Evolutionary conservation across 139 green algal genomes (phyloP), one percentile per base, ranked within the genome.

Genomic region (Haematococcus sp.): DNA sequence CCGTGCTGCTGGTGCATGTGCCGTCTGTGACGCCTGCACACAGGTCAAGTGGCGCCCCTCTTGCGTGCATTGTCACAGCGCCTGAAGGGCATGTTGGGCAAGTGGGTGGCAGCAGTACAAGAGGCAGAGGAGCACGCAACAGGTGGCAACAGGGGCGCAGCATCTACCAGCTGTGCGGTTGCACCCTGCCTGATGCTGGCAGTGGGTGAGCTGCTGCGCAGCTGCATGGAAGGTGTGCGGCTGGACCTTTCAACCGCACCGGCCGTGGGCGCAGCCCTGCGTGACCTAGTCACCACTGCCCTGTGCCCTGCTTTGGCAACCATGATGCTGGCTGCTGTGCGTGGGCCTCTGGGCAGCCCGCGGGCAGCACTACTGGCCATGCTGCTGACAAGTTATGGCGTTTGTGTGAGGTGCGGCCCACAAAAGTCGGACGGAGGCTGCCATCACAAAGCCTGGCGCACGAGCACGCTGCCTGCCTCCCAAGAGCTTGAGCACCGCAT

Each of bases 1-100:
- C n/a, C n/a, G n/a, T n/a, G n/a, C n/a, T n/a, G n/a, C n/a, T n/a
- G n/a, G n/a, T n/a, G n/a, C n/a, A n/a, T n/a, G n/a, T n/a, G n/a
- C n/a, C n/a, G n/a, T n/a, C n/a, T n/a, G n/a, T n/a, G n/a, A n/a
- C n/a, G n/a, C n/a, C n/a, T n/a, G n/a, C 59, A 61, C 54, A 28
- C 73, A 79, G 73, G 73, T 31, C 73, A 79, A 64, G 28, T 72
- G 15, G 46, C 73, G 2, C 34, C 35, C 15, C 55, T 79, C 4
- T 17, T 79, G 11, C 25, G 11, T 16, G 72, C 63, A 34, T 27
- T 74, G 11, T 49, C 64, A 2, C 4, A 20, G 4, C 63, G 72
- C 34, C 32, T 79, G 1, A 23, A 11, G 7, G 40, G 40, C 40
- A 49, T 49, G 40, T 7, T 49, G 40, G 7, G 30, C 5, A 31